Percentiles rank a stretch among this genome's conserved stretches.
Conservation (phyloP, 116 monocot species). For the Posidonia oceanica region DNA sequence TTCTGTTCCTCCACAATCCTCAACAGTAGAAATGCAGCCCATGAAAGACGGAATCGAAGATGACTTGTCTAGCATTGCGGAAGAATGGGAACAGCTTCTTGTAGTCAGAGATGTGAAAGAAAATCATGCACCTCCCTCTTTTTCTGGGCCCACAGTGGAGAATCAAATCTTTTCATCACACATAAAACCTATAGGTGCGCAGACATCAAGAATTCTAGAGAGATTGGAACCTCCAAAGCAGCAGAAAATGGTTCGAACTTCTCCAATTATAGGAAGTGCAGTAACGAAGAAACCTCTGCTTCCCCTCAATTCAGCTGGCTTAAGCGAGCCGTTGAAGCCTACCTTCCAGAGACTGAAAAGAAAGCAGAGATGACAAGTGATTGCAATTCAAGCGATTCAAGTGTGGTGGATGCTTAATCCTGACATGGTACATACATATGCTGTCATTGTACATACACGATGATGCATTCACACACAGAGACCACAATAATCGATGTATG, state of each 20-base stretch:
- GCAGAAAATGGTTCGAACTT: constrained; percentile 15
- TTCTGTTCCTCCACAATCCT: constrained; percentile 12
- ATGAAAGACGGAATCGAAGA: constrained; percentile 18
- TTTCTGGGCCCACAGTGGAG: constrained; percentile 12
- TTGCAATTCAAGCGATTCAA: neutral
- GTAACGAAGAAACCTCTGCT: constrained; percentile 36
- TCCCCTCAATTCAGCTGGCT: constrained; percentile 19
- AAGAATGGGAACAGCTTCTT: constrained; percentile 68
- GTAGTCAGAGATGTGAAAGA: constrained; percentile 37
- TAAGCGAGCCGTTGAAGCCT: constrained; percentile 49
- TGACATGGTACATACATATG: neutral
- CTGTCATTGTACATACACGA: neutral
- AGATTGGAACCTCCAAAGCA: constrained; percentile 66
- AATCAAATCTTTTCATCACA: constrained; percentile 6
- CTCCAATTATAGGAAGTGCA: constrained; percentile 7
- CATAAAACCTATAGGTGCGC: constrained; percentile 43
- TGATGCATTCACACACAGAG: neutral
- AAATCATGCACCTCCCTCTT: constrained; percentile 6
- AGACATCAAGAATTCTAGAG: constrained; percentile 72
- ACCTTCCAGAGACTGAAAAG: constrained; percentile 46
- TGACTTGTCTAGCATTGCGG: constrained; percentile 19
- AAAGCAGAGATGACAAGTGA: constrained; percentile 13
- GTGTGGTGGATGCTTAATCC: too few relatives aligned
- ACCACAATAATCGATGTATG: too few relatives aligned
- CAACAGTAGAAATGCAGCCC: constrained; percentile 9